These are phyloP conservation scores for Cercospora nicotianae DNA, from an alignment of 2,329 filamentous ascomycete species.

Conservation along the genomic window DNA sequence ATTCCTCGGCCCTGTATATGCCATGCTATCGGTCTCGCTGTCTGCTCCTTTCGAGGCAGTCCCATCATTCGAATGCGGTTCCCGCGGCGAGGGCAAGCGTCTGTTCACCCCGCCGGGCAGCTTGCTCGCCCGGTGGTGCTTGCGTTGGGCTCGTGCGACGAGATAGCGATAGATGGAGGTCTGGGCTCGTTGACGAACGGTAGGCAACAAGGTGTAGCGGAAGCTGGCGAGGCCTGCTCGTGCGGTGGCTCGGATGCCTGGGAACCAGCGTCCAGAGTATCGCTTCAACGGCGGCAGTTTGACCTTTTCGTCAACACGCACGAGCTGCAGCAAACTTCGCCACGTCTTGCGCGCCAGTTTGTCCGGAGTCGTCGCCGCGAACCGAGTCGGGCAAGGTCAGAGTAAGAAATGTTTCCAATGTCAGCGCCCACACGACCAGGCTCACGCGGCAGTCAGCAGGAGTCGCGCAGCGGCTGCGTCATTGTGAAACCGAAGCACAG, in stretches of 20 bases:
- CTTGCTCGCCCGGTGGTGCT: conserved; percentile 26
- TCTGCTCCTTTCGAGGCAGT: conserved; percentile 13
- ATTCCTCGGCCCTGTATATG: conserved; percentile 31
- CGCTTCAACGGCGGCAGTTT: conserved; percentile 3
- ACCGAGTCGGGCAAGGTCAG: neutral
- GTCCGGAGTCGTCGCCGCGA: conserved; percentile 2
- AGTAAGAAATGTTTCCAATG: neutral
- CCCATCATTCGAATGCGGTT: conserved; percentile 35
- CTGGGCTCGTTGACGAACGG: conserved; percentile 69
- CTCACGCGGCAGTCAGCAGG: neutral
- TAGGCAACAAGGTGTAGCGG: conserved; percentile 72
- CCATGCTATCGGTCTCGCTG: conserved; percentile 32
- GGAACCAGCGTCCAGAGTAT: conserved; percentile 36
- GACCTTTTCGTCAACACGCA: conserved; percentile 16
- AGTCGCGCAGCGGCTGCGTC: conserved; percentile 2
- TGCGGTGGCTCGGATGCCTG: conserved; percentile 62
- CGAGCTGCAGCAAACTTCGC: conserved; percentile 28
- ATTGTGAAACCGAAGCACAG: neutral
- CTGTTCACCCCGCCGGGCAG: conserved; percentile 9
- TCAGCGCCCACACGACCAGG: neutral
- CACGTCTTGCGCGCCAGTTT: conserved; percentile 35
- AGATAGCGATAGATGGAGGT: conserved; percentile 65
- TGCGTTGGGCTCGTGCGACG: conserved; percentile 35
- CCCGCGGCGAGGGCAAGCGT: neutral
- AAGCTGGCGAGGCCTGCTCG: conserved; percentile 68